phyloP scores from a whole-genome alignment of 495 filamentous ascomycete species.

The Haplographium delicatum region DNA sequence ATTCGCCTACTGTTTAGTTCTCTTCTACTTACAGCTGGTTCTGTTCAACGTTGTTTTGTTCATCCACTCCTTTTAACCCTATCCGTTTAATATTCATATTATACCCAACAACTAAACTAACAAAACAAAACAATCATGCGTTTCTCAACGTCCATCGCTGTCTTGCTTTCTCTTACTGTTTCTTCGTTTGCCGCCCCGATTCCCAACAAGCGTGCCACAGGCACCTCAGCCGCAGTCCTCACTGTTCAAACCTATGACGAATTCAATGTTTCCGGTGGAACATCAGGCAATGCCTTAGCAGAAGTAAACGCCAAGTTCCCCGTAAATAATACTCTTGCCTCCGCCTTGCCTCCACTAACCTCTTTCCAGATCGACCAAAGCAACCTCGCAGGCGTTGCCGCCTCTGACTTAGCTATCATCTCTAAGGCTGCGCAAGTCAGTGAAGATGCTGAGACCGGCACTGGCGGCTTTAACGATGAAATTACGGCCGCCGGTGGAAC shows the following conservation, averaged over 20 bases:
- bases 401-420: constrained; percentile 35
- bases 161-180: neutral
- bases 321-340: constrained; percentile 23
- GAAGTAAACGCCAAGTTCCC: constrained; percentile 41
- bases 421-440: constrained; percentile 32
- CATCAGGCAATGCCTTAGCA: constrained; percentile 37
- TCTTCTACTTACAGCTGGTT: neutral
- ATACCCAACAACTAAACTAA: neutral
- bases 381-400: constrained; percentile 32
- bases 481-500: constrained; percentile 25
- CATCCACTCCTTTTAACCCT: no score
- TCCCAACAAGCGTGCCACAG: constrained; percentile 1
- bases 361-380: constrained; percentile 31
- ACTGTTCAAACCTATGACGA: constrained; percentile 12
- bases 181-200: neutral
- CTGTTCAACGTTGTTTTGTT: no score
- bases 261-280: constrained; percentile 36
- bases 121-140: constrained; percentile 1
- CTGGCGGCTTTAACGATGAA: constrained; percentile 21
- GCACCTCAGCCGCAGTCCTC: neutral
- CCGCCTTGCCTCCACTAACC: neutral
- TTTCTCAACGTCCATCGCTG: constrained; percentile 6
- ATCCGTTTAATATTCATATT: no score
- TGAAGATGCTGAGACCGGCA: constrained; percentile 33
- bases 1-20: neutral